These are phyloP conservation scores for Penicillium pulvis DNA, from an alignment of 495 filamentous ascomycete species.

Conservation along the genomic window DNA sequence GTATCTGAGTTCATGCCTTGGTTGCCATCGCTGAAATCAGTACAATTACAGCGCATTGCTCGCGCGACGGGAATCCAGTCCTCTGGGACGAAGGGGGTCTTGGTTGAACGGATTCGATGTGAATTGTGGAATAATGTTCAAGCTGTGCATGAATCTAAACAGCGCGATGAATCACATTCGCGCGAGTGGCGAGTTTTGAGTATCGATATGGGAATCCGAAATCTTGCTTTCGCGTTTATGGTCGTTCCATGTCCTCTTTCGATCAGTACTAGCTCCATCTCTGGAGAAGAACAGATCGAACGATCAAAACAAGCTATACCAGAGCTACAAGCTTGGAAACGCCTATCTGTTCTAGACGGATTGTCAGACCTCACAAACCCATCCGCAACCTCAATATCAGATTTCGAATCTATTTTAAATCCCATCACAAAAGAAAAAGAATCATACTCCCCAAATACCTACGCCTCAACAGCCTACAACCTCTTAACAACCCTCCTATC, in stretches of 20 bases:
- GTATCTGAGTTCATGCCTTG: constrained; percentile 15
- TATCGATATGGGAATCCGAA: constrained; percentile 86
- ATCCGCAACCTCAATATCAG: constrained; percentile 12
- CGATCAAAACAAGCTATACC: background rate
- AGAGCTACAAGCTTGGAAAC: constrained; percentile 40
- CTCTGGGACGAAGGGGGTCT: constrained; percentile 50
- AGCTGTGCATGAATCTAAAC: background rate
- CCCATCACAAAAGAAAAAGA: constrained; percentile 1
- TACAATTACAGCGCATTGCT: constrained; percentile 53
- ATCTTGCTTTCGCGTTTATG: constrained; percentile 68
- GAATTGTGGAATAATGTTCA: constrained; percentile 17
- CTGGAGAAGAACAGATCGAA: background rate
- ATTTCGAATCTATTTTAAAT: background rate
- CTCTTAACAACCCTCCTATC: constrained; percentile 56
- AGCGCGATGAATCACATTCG: background rate
- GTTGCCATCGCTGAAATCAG: constrained; percentile 45
- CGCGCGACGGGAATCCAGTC: constrained; percentile 53
- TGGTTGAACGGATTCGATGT: constrained; percentile 32
- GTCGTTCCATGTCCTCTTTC: constrained; percentile 17
- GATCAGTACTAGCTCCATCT: background rate
- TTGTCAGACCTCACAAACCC: background rate
- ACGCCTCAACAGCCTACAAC: constrained; percentile 62
- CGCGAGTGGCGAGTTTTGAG: constrained; percentile 61
- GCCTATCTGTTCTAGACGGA: constrained; percentile 30
- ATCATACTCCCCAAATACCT: constrained; percentile 41